phyloP scores from a whole-genome alignment of 2,329 filamentous ascomycete genomes.

The Coniochaeta sp. region DNA sequence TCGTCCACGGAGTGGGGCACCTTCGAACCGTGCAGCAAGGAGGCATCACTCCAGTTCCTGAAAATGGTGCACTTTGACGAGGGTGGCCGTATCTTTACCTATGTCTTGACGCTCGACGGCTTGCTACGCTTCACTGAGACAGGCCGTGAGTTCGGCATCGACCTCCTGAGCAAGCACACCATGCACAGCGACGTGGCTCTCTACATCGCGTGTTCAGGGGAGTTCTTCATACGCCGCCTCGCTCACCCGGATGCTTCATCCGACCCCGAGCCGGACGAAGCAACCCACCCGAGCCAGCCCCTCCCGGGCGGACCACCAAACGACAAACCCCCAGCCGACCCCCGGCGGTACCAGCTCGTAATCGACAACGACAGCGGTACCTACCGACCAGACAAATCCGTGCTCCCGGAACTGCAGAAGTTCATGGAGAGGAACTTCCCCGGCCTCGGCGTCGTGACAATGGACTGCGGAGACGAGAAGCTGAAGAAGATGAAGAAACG shows the following conservation, averaged over 20 bases:
- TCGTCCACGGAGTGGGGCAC: constrained; percentile 64
- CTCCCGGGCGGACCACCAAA: constrained; percentile 39
- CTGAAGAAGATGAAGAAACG: constrained; percentile 69
- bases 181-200: constrained; percentile 93
- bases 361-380: constrained; percentile 97
- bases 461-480: constrained; percentile 73
- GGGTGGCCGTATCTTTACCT: constrained; percentile 83
- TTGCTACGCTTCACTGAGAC: constrained; percentile 90
- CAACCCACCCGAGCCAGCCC: constrained; percentile 45
- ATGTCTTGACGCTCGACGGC: constrained; percentile 81
- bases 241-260: constrained; percentile 33
- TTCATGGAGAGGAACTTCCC: constrained; percentile 71
- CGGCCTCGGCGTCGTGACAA: constrained; percentile 63
- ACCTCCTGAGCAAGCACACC: constrained; percentile 88
- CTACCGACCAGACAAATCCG: constrained; percentile 75
- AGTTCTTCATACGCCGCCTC: constrained; percentile 80
- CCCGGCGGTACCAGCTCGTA: constrained; percentile 69
- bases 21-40: constrained; percentile 59
- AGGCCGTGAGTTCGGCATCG: constrained; percentile 90
- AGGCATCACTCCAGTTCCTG: constrained; percentile 73
- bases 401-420: constrained; percentile 62
- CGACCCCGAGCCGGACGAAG: constrained; percentile 33
- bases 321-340: constrained; percentile 35
- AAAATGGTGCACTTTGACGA: constrained; percentile 82
- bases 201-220: constrained; percentile 86